Base-by-base conservation (phyloP, 1,284 basidiomycete species). In the Ustilago hordei region DNA sequence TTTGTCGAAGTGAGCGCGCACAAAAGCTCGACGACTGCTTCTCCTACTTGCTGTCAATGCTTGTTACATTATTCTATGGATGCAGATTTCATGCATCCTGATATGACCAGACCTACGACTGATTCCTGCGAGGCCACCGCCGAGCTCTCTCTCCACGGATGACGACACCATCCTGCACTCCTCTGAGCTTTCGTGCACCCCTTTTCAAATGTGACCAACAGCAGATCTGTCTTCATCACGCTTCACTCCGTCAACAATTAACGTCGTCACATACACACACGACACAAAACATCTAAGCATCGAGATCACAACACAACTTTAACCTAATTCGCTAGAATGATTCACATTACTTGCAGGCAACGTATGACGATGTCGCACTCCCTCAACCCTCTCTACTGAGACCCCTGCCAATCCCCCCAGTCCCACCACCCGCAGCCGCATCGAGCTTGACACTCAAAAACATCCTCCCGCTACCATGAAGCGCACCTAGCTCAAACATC, bases 371-470 rank as follows among this genome's bases (percentile, higher is more conserved):
- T 19, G n/a, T 19, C 43, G 11, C n/a, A 19, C 3, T 6, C 12
- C 39, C 6, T 45, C 19, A 45, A 19, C 43, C n/a, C 6, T 45
- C 43, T 45, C 43, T 19, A 45, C 43, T 47, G 31, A 28, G 23
- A 28, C 23, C 23, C 23, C 23, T 28, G 23, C 43, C n/a, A 45
- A 19, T 19, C 43, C 11, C 39, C 43, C 19, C 43, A 45, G 19
- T 19, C n/a, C 11, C 43, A 45, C 43, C 43, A 0, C 43, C 43
- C 36, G 7, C 11, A 39, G 54, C 4, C 4, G 48, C 55, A 47
- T 70, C 59, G n/a, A 79, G 55, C 55, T 74, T 79, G 58, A 79
- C 50, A 12, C 64, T 55, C 13, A 79, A 35, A 48, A 79, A 79
- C 57, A 71, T 60, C 31, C 64, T 65, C 15, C 55, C 61, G 2